These are phyloP conservation scores for Flaveria ramosissima DNA, from an alignment of 129 eudicot species.

Conservation along the genomic window DNA sequence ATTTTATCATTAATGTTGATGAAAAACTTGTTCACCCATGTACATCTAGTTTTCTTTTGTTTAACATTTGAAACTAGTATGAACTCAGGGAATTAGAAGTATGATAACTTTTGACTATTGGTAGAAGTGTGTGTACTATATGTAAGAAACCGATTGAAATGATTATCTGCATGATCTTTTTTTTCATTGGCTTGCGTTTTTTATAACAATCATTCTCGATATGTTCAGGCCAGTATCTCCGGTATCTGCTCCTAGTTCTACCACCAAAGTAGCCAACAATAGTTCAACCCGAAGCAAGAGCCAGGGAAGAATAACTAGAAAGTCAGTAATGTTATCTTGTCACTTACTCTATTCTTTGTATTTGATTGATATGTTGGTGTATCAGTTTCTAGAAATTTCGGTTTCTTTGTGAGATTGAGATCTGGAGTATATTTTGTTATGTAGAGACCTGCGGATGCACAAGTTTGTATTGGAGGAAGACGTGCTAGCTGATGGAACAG, in stretches of 20 bases:
- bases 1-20: slow-evolving; percentile 9
- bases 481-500: slow-evolving; percentile 76
- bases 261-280: slow-evolving; percentile 28
- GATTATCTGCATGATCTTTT: slow-evolving; percentile 3
- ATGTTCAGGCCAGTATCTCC: slow-evolving; percentile 41
- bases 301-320: slow-evolving; percentile 72
- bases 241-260: slow-evolving; percentile 34
- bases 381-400: background rate
- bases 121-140: slow-evolving; percentile 2
- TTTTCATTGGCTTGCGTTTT: background rate
- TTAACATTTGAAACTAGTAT: slow-evolving; percentile 17
- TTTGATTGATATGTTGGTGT: slow-evolving; percentile 2
- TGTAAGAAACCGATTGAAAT: background rate
- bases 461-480: slow-evolving; percentile 69
- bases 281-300: slow-evolving; percentile 43
- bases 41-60: background rate
- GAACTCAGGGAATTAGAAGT: slow-evolving; percentile 7
- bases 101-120: slow-evolving; percentile 5
- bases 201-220: background rate
- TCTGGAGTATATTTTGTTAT: slow-evolving; percentile 13
- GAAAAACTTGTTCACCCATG: background rate
- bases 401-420: slow-evolving; percentile 7
- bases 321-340: slow-evolving; percentile 45
- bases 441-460: slow-evolving; percentile 84
- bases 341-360: background rate